Conservation (phyloP, 2,329 filamentous ascomycete species). For the Taxawa tesnikishii region DNA sequence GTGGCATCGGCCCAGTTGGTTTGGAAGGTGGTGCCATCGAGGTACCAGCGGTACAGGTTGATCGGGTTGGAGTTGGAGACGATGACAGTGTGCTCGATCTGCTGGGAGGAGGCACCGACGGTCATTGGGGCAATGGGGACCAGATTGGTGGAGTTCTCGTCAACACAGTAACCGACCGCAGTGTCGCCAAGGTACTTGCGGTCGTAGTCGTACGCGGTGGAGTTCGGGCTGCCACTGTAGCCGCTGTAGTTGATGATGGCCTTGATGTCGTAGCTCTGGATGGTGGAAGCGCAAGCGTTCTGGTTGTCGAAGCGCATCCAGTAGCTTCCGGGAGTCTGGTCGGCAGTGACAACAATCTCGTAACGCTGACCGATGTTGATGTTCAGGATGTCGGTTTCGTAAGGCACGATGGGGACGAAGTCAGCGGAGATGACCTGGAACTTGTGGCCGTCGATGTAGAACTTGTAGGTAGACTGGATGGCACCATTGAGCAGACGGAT, state of each 20-base stretch:
- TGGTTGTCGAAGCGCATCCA: conserved; percentile 25
- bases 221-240: conserved; percentile 14
- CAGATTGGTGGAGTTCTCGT: conserved; percentile 21
- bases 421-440: conserved; percentile 26
- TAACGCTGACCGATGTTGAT: conserved; percentile 25
- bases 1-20: conserved; percentile 27
- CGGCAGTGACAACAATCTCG: conserved; percentile 17
- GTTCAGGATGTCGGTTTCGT: conserved; percentile 22
- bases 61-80: conserved; percentile 17
- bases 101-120: conserved; percentile 12
- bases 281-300: conserved; percentile 24
- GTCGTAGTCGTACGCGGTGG: conserved; percentile 19
- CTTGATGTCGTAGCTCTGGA: conserved; percentile 17
- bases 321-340: conserved; percentile 15
- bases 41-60: conserved; percentile 27
- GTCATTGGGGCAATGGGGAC: conserved; percentile 15
- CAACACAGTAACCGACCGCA: conserved; percentile 14
- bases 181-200: conserved; percentile 9
- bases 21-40: conserved; percentile 26
- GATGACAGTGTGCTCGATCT: conserved; percentile 17
- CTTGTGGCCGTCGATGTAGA: conserved; percentile 28
- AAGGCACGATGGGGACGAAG: conserved; percentile 24
- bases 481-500: conserved; percentile 21
- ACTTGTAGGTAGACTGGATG: conserved; percentile 29
- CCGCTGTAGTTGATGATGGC: conserved; percentile 23